phyloP scores from a whole-genome alignment of 1,284 basidiomycete species.

The Ceratobasidium sp. region DNA sequence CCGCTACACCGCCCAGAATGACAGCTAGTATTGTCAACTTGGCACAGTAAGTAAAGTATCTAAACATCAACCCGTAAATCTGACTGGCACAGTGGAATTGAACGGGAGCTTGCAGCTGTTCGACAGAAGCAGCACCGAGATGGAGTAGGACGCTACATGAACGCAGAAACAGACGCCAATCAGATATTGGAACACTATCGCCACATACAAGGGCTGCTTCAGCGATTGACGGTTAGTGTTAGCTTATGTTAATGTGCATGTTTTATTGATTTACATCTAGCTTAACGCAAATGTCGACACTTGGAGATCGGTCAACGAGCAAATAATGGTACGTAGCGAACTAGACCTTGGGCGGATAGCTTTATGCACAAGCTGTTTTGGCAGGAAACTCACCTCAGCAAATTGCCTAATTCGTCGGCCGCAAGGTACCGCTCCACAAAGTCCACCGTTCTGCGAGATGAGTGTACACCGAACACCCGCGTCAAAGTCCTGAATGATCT shows the following conservation, averaged over 20 bases:
- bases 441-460: not conserved
- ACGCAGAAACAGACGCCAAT: not conserved
- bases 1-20: slow-evolving; percentile 8
- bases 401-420: not conserved
- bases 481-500: not conserved
- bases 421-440: slow-evolving; percentile 18
- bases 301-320: slow-evolving; percentile 13
- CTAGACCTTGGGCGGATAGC: not conserved
- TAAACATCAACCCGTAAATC: not conserved
- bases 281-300: slow-evolving; percentile 1
- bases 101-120: slow-evolving; percentile 2
- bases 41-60: not conserved
- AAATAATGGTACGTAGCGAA: slow-evolving; percentile 1
- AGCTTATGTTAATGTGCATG: not conserved
- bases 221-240: slow-evolving; percentile 3
- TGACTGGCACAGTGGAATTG: slow-evolving; percentile 19
- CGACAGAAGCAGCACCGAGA: not conserved
- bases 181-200: slow-evolving; percentile 12
- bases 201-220: not conserved
- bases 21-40: slow-evolving; percentile 5
- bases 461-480: slow-evolving; percentile 15
- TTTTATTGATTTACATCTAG: not conserved
- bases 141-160: not conserved
- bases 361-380: not conserved
- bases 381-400: not conserved